Evolutionary conservation across 352 stramenopile species (phyloP).

Genomic region (Phytophthora pistaciae): DNA sequence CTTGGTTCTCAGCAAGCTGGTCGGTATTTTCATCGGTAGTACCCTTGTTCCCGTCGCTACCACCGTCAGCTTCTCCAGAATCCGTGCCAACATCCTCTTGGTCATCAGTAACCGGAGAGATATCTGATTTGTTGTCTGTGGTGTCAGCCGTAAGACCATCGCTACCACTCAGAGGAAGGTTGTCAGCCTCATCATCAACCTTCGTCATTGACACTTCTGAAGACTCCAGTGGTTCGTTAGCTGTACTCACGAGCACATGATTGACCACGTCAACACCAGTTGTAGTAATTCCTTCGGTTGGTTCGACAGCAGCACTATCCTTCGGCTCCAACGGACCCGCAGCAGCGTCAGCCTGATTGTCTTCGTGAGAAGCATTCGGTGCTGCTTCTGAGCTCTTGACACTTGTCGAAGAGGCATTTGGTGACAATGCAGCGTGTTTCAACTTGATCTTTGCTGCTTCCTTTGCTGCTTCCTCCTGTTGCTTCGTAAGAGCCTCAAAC

Average conservation of each 20-base stretch:
- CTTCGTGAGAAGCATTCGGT: not conserved
- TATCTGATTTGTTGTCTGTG: not conserved
- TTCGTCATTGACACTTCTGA: not conserved
- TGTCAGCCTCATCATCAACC: not conserved
- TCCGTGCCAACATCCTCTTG: not conserved
- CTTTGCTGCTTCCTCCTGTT: slow-evolving; percentile 33
- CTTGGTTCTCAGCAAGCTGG: not conserved
- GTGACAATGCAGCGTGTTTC: slow-evolving; percentile 16
- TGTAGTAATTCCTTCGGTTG: not conserved
- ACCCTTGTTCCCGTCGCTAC: not conserved
- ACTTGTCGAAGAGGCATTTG: not conserved
- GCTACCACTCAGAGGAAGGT: not conserved
- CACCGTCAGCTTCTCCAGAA: not conserved
- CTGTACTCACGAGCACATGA: not conserved
- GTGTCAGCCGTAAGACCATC: not conserved
- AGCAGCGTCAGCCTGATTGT: not conserved
- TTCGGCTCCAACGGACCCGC: not conserved
- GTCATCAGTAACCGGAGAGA: not conserved
- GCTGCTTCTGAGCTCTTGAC: not conserved
- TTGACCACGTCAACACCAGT: not conserved
- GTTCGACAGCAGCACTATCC: not conserved
- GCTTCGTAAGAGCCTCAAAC: slow-evolving; percentile 43
- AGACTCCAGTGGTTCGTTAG: not conserved
- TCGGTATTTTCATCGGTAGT: not conserved
- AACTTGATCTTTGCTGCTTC: slow-evolving; percentile 22